Base-by-base conservation (phyloP, 768 basidiomycete genomes). In the Rhodotorula sphaerocarpa region DNA sequence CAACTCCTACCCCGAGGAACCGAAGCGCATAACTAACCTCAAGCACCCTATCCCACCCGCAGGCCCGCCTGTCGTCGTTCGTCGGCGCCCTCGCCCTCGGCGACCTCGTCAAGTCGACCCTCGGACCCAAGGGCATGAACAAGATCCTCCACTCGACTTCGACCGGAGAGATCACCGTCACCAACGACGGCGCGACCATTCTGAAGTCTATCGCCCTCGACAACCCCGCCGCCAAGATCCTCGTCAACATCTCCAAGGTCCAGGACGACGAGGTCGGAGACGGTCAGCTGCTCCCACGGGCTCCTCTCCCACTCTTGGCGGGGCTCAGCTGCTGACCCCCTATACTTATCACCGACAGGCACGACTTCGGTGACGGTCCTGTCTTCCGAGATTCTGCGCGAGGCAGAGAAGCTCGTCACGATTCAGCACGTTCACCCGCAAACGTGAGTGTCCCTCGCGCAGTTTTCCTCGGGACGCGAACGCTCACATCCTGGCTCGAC, bases 101-200 rank as follows among this genome's bases (percentile, higher is more conserved):
- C 46, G 95, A 99, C 79, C 84, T 99, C 69, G 93, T 99, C 73
- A 97, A 97, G 78, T 93, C 91, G 1, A 99, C 95, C 12, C 82
- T 99, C 4, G 95, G 95, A 14, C 95, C 95, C 28, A 97, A 99
- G 77, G 95, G 95, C 58, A 99, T 97, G 93, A 97, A 96, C 84
- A 97, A 97, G 80, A 97, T 99, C 66, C 83, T 99, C 21, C 93
- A 92, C 76, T 92, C 90, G 3, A 84, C 77, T 3, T 88, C 90
- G 9, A 83, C 86, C 0, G 90, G 90, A 9, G 88, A 91, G 33
- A 88, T 99, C 72, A 95, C 85, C 67, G 93, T 99, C 52, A 99
- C 95, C 16, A 99, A 99, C 76, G 95, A 99, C 75, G 95, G 95
- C 7, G 95, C 95, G 6, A 97, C 95, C 50, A 99, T 97, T 72